Evolutionary conservation across 2,329 filamentous ascomycete genomes (phyloP).

Genomic region (Sporothrix luriei): DNA sequence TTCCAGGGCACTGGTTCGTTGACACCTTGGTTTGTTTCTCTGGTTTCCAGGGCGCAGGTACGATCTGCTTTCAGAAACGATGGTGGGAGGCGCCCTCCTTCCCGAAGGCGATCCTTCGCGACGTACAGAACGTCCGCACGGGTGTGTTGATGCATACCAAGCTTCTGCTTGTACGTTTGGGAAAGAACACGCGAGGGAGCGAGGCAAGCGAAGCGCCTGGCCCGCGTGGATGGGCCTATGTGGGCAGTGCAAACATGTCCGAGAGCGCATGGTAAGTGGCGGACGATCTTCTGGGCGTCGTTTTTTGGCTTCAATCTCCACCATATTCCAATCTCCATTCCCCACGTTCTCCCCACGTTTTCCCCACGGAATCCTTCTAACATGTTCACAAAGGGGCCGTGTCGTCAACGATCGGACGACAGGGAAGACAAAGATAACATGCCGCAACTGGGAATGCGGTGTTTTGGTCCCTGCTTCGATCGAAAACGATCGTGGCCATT

Average conservation of each 20-base stretch:
- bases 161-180: slow-evolving; percentile 55
- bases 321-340: neutral
- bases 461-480: slow-evolving; percentile 67
- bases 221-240: slow-evolving; percentile 70
- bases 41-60: slow-evolving; percentile 66
- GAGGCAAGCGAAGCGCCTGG: slow-evolving; percentile 23
- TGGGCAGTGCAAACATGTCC: slow-evolving; percentile 89
- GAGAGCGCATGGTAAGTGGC: slow-evolving; percentile 82
- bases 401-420: slow-evolving; percentile 69
- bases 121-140: slow-evolving; percentile 70
- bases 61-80: slow-evolving; percentile 74
- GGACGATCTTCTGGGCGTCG: too few relatives aligned
- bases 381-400: slow-evolving; percentile 63
- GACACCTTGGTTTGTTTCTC: neutral
- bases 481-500: slow-evolving; percentile 34
- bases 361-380: neutral
- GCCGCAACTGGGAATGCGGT: slow-evolving; percentile 95
- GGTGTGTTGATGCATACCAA: slow-evolving; percentile 90
- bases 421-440: slow-evolving; percentile 73
- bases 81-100: slow-evolving; percentile 74
- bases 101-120: slow-evolving; percentile 69
- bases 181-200: slow-evolving; percentile 36
- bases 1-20: neutral
- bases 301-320: neutral
- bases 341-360: neutral